Evolutionary conservation across 139 green algal species (phyloP), one percentile per base, ranked within the genome.

Genomic region (Parachlorella kessleri): DNA sequence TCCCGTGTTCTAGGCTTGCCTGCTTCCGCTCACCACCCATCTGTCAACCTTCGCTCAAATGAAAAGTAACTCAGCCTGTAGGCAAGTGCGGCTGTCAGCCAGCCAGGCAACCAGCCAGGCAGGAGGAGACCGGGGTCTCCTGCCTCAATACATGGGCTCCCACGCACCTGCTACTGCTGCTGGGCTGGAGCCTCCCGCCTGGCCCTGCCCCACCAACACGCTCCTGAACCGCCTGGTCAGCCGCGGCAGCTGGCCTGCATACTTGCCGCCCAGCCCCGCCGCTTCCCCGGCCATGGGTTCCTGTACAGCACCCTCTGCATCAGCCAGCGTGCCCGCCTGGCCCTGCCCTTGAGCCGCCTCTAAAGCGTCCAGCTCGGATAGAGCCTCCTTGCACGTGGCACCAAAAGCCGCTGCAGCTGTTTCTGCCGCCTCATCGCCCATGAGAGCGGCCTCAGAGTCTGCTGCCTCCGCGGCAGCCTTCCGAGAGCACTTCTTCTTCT

Each of bases 381-480:
- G 53, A 14, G 35, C 79, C 66, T 59, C 67, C 39, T 85, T 72
- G 37, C 73, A 73, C 1, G 79, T 79, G 3, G 55, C 63, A 1
- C 14, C 24, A 40, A 80, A 38, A 6, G 41, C 76, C 10, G 70
- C 70, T 18, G 40, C 55, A 2, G 70, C 69, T 18, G 48, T 48
- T 10, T 85, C 84, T 23, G 95, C 85, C 4, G 77, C 84, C 2
- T 88, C 82, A 70, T 94, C 87, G 3, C 84, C 90, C 33, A 28
- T 23, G 0, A 6, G 33, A 36, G 35, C 73, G 24, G 39, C 35
- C 6, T 73, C 74, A 1, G 55, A 65, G 0, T 33, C 59, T 1
- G 64, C 63, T 59, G 67, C 75, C 28, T 42, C 64, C 33, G 68
- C 63, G 6, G 68, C 74, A 2, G 33, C 63, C 69, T 68, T 72